These are phyloP conservation scores for Sarocladium brachiariae DNA, from an alignment of 2,329 filamentous ascomycete species.

Conservation along the genomic window DNA sequence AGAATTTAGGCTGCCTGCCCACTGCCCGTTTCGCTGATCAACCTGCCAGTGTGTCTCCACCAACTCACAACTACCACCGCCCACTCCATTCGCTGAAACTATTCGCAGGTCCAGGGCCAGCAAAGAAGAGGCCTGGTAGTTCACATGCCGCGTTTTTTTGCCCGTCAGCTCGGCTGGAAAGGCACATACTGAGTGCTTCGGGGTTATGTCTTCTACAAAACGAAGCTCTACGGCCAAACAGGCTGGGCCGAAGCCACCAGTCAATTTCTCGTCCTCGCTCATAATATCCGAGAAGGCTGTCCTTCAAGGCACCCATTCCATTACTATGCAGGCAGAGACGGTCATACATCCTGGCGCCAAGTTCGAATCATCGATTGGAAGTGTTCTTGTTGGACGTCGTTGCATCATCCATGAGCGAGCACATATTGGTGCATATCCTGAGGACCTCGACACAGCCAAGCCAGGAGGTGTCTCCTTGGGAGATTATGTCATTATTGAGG, in stretches of 20 bases:
- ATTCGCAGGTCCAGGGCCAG: not conserved
- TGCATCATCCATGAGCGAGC: constrained; percentile 74
- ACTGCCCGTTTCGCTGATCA: too few relatives aligned
- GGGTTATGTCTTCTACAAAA: constrained; percentile 37
- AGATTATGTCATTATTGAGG: constrained; percentile 57
- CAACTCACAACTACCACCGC: not conserved
- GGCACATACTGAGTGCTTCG: too few relatives aligned
- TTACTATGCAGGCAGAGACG: constrained; percentile 69
- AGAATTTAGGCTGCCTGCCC: too few relatives aligned
- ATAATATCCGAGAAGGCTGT: constrained; percentile 56
- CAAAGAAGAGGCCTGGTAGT: too few relatives aligned
- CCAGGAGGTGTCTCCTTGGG: constrained; percentile 47
- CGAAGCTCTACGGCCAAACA: constrained; percentile 51
- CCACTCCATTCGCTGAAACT: not conserved
- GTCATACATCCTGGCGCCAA: constrained; percentile 82
- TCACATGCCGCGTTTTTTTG: too few relatives aligned
- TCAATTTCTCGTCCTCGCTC: constrained; percentile 53
- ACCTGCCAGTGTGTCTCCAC: not conserved
- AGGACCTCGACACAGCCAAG: constrained; percentile 17
- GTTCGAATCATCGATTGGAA: constrained; percentile 70
- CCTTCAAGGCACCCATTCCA: constrained; percentile 65
- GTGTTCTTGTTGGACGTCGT: constrained; percentile 72
- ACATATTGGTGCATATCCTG: constrained; percentile 41
- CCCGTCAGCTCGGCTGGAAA: too few relatives aligned
- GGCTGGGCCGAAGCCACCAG: constrained; percentile 52